Conservation (phyloP, 2,329 filamentous ascomycete species). For the Talaromyces sp. region DNA sequence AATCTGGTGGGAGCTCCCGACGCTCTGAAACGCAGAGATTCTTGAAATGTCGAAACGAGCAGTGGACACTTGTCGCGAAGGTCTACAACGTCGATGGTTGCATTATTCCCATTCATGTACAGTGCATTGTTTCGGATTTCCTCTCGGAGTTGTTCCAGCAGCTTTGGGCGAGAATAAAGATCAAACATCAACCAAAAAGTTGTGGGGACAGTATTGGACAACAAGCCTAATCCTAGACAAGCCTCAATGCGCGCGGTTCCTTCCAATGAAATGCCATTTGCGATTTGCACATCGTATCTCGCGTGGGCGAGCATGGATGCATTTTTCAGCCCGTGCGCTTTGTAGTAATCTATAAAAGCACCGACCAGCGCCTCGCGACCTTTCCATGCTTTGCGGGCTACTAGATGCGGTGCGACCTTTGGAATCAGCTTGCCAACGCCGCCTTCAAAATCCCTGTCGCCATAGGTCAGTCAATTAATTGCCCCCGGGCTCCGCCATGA, state of each 20-base stretch:
- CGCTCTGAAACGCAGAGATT: slow-evolving; percentile 32
- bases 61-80: slow-evolving; percentile 35
- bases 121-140: slow-evolving; percentile 36
- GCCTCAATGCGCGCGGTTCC: slow-evolving; percentile 30
- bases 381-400: slow-evolving; percentile 36
- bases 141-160: slow-evolving; percentile 39
- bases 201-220: slow-evolving; percentile 44
- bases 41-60: slow-evolving; percentile 36
- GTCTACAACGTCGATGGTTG: slow-evolving; percentile 31
- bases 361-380: slow-evolving; percentile 34
- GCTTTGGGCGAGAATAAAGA: slow-evolving; percentile 39
- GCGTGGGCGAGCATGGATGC: slow-evolving; percentile 26
- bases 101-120: slow-evolving; percentile 20
- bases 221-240: slow-evolving; percentile 31
- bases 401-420: slow-evolving; percentile 34
- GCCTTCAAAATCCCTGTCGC: slow-evolving; percentile 38
- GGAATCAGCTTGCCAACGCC: slow-evolving; percentile 31
- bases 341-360: slow-evolving; percentile 42
- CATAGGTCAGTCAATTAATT: neutral
- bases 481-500: neutral
- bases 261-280: slow-evolving; percentile 20
- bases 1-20: slow-evolving; percentile 27
- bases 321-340: slow-evolving; percentile 35
- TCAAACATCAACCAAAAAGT: slow-evolving; percentile 48
- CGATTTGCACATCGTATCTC: slow-evolving; percentile 19